Conservation (phyloP, 257 asterid genomes). For the Nicotiana undulata region DNA sequence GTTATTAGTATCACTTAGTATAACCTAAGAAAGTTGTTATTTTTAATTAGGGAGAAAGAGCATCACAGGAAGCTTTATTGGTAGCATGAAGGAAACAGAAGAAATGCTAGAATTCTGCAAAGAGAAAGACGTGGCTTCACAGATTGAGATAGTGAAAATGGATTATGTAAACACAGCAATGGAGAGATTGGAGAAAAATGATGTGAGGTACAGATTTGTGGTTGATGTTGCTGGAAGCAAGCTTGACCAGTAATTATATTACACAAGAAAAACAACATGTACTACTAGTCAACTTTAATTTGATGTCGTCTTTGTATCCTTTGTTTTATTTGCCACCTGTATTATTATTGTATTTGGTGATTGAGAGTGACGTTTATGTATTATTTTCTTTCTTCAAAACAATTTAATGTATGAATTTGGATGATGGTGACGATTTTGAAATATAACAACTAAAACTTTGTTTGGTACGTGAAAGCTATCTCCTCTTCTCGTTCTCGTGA, state of each 20-base stretch:
- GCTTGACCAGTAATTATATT: slow-evolving; percentile 27
- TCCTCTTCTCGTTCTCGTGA: not conserved
- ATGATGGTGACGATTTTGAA: not conserved
- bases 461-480: not conserved
- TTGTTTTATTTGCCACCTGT: not conserved
- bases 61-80: slow-evolving; percentile 83
- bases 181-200: slow-evolving; percentile 86
- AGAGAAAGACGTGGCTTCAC: slow-evolving; percentile 58
- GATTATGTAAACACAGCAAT: slow-evolving; percentile 77
- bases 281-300: not conserved
- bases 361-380: not conserved
- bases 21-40: too few species aligned
- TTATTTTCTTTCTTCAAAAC: not conserved
- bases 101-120: slow-evolving; percentile 91
- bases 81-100: slow-evolving; percentile 82
- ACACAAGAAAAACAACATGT: not conserved
- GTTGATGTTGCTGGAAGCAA: slow-evolving; percentile 91
- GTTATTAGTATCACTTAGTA: too few species aligned
- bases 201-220: slow-evolving; percentile 82
- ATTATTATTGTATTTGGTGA: not conserved
- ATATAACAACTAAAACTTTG: not conserved
- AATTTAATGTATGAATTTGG: not conserved
- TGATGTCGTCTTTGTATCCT: not conserved
- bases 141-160: slow-evolving; percentile 79
- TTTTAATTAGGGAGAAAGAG: slow-evolving; percentile 56